phyloP scores from a whole-genome alignment of 495 filamentous ascomycete species.

The Hamigera avellanea region DNA sequence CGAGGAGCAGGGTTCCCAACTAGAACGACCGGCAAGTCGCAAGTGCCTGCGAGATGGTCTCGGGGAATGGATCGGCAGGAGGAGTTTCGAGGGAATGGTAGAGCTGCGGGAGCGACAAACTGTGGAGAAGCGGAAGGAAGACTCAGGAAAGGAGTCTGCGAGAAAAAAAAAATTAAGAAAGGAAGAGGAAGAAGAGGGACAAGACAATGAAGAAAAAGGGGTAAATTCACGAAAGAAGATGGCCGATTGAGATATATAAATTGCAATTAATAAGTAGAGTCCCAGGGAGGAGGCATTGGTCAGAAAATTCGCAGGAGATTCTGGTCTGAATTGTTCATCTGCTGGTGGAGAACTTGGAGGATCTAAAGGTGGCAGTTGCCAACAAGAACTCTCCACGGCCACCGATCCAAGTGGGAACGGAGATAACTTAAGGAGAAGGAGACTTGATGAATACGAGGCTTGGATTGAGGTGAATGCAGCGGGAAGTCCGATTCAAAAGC shows the following conservation, averaged over 20 bases:
- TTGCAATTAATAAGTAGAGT: slow-evolving; percentile 1
- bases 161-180: neutral
- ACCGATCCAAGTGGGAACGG: slow-evolving; percentile 3
- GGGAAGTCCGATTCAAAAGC: too few relatives aligned
- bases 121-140: slow-evolving; percentile 4
- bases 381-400: neutral
- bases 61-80: slow-evolving; percentile 36
- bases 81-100: slow-evolving; percentile 16
- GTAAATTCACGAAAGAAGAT: neutral
- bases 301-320: too few relatives aligned
- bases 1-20: neutral
- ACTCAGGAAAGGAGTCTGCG: neutral
- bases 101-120: neutral
- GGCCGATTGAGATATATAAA: slow-evolving; percentile 1
- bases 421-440: neutral
- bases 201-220: neutral
- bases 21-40: slow-evolving; percentile 2
- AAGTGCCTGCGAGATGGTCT: slow-evolving; percentile 5
- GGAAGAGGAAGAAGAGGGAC: neutral
- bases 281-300: neutral
- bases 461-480: too few relatives aligned
- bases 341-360: too few relatives aligned
- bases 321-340: too few relatives aligned
- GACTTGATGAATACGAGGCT: neutral
- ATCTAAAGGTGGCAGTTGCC: too few relatives aligned